Evolutionary conservation across 192 early-diverging fungal genomes (phyloP).

Genomic region (Coemansia sp.): DNA sequence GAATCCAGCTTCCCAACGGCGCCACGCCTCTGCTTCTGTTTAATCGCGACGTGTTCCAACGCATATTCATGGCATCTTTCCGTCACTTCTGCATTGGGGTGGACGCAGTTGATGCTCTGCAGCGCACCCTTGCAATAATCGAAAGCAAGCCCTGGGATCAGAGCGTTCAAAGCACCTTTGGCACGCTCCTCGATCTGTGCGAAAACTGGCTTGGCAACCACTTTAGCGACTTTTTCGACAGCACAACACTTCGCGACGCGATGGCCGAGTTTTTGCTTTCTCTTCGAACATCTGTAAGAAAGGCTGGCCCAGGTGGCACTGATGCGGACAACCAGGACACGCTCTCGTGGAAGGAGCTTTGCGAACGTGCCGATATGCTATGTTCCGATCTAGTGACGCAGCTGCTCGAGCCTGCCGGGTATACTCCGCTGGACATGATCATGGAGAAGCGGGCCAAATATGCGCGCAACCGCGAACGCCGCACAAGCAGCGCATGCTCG

Average conservation of each 20-base stretch:
- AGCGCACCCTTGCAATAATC: constrained; percentile 14
- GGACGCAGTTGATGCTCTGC: constrained; percentile 47
- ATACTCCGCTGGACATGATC: constrained; percentile 30
- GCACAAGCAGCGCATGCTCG: constrained; percentile 11
- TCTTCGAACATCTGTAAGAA: constrained; percentile 11
- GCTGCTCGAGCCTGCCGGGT: constrained; percentile 38
- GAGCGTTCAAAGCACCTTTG: constrained; percentile 13
- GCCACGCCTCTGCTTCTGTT: constrained; percentile 36
- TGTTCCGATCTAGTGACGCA: constrained; percentile 30
- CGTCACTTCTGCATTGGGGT: constrained; percentile 62
- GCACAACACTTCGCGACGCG: constrained; percentile 56
- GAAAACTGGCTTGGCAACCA: constrained; percentile 66
- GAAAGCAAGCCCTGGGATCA: constrained; percentile 37
- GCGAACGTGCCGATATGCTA: constrained; percentile 19
- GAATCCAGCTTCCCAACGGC: constrained; percentile 30
- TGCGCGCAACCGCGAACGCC: constrained; percentile 41
- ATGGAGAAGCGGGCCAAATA: constrained; percentile 37
- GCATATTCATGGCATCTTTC: constrained; percentile 67
- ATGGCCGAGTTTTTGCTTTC: constrained; percentile 48
- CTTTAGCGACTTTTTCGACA: constrained; percentile 68
- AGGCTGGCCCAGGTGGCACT: constrained; percentile 3
- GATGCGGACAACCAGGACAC: constrained; percentile 4
- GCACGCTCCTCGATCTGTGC: constrained; percentile 59
- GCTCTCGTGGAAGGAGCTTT: constrained; percentile 18
- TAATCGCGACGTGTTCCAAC: constrained; percentile 57